A percentile compares a stretch with the other conserved stretches of the same genome.
Conservation (phyloP, 768 basidiomycete genomes). For the Coprinopsis sp. region DNA sequence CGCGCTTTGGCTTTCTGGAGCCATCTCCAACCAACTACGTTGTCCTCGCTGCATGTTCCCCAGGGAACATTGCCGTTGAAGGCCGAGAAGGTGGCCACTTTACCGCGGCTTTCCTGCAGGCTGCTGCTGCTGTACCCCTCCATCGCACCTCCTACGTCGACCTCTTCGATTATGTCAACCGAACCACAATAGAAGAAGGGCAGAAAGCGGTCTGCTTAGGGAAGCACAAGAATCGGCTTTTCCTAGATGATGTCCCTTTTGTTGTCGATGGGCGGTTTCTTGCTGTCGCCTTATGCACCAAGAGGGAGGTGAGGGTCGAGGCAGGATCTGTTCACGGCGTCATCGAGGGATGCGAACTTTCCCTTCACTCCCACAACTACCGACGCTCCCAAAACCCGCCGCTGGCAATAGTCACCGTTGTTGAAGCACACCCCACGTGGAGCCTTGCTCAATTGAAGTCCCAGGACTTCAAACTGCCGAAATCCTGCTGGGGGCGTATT, state of each 20-base stretch:
- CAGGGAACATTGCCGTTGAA: constrained; percentile 53
- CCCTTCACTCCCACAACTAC: constrained; percentile 57
- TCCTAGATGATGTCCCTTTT: constrained; percentile 59
- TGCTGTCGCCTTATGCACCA: constrained; percentile 36
- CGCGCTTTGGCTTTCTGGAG: constrained; percentile 42
- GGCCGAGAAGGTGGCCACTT: constrained; percentile 61
- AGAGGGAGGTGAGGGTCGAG: constrained; percentile 41
- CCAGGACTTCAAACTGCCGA: constrained; percentile 24
- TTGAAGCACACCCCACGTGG: constrained; percentile 55
- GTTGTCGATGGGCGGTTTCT: constrained; percentile 43
- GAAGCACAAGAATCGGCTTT: constrained; percentile 38
- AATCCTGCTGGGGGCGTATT: constrained; percentile 49
- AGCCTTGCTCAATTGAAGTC: constrained; percentile 45
- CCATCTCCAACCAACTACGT: constrained; percentile 39
- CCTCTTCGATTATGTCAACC: constrained; percentile 40
- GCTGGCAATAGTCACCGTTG: constrained; percentile 46
- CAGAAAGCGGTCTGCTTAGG: constrained; percentile 54
- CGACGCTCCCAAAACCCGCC: constrained; percentile 53
- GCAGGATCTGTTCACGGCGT: constrained; percentile 62
- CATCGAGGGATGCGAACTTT: constrained; percentile 58
- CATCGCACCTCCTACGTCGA: constrained; percentile 49
- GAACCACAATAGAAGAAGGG: constrained; percentile 12
- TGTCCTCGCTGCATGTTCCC: constrained; percentile 53
- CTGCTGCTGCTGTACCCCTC: constrained; percentile 41
- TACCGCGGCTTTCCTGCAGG: constrained; percentile 50